Conservation (phyloP, 1,284 basidiomycete genomes). For the Mycosarcoma maydis region DNA sequence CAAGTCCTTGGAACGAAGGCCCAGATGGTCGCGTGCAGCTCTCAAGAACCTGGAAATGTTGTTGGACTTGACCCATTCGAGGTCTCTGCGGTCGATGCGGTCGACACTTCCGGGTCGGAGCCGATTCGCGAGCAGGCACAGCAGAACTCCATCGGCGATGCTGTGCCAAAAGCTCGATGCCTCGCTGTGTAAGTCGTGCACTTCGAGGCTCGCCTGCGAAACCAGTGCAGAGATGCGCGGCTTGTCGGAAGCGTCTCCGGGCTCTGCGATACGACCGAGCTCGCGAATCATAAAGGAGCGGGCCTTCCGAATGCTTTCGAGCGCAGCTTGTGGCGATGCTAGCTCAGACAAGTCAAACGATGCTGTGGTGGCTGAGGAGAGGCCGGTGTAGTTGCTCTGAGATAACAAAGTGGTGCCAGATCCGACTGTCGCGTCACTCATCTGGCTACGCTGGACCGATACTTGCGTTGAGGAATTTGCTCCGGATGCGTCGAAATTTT, state of each 20-base stretch:
- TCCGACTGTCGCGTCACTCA: conserved; percentile 28
- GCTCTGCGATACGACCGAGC: conserved; percentile 24
- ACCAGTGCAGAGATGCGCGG: conserved; percentile 33
- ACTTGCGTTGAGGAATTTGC: conserved; percentile 16
- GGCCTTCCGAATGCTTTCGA: conserved; percentile 48
- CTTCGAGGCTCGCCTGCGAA: conserved; percentile 21
- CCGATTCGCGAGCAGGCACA: conserved; percentile 50
- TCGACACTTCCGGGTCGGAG: conserved; percentile 41
- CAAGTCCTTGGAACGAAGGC: conserved; percentile 52
- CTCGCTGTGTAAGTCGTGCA: conserved; percentile 24
- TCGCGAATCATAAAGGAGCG: conserved; percentile 46
- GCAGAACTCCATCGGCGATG: conserved; percentile 54
- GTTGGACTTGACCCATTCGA: conserved; percentile 51
- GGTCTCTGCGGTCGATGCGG: conserved; percentile 49
- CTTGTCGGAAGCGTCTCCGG: conserved; percentile 24
- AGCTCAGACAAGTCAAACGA: conserved; percentile 47
- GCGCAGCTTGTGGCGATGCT: conserved; percentile 32
- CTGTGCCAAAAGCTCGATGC: conserved; percentile 47
- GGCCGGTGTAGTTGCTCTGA: conserved; percentile 25
- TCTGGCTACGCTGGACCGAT: conserved; percentile 26
- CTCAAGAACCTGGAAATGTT: conserved; percentile 56
- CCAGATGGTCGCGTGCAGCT: conserved; percentile 52
- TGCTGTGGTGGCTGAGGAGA: conserved; percentile 20
- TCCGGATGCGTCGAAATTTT: conserved; percentile 2
- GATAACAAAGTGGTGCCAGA: conserved; percentile 33